Evolutionary conservation across 345 rosid genomes (phyloP).

Genomic region (Pistacia integerrima): DNA sequence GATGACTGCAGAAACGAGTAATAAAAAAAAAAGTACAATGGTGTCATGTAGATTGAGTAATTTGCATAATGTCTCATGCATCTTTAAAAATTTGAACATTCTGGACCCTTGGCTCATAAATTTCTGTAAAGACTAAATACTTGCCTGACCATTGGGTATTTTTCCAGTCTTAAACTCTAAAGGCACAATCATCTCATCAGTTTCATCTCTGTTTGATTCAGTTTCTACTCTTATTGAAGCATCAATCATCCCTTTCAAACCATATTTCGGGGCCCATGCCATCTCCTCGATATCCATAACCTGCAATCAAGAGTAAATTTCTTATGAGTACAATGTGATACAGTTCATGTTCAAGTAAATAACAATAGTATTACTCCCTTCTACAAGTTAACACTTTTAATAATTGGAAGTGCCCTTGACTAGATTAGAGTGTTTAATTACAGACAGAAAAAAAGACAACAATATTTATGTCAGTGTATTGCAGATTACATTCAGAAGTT

Average conservation of each 20-base stretch:
- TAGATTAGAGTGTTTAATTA: slow-evolving; percentile 1
- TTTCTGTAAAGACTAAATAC: slow-evolving; percentile 25
- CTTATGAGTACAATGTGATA: neutral
- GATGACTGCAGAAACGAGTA: slow-evolving; percentile 63
- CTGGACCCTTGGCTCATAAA: neutral
- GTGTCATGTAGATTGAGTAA: slow-evolving; percentile 16
- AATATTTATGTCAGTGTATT: neutral
- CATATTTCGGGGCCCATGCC: slow-evolving; percentile 98
- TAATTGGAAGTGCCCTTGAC: neutral
- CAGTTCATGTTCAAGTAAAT: neutral
- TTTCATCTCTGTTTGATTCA: slow-evolving; percentile 48
- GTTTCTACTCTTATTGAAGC: slow-evolving; percentile 79
- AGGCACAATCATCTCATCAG: slow-evolving; percentile 69
- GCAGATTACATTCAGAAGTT: neutral
- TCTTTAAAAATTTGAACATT: slow-evolving; percentile 16
- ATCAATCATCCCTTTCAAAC: slow-evolving; percentile 95
- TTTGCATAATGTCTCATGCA: slow-evolving; percentile 11
- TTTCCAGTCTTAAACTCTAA: slow-evolving; percentile 97
- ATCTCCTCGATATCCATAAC: slow-evolving; percentile 97
- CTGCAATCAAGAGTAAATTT: slow-evolving; percentile 34
- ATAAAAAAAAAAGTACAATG: slow-evolving; percentile 14
- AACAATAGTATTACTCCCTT: slow-evolving; percentile 1
- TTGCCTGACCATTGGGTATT: slow-evolving; percentile 75
- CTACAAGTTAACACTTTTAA: neutral
- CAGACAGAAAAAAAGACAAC: neutral